These are phyloP conservation scores for Verticillium longisporum DNA, from an alignment of 2,329 filamentous ascomycete genomes.

Conservation along the genomic window DNA sequence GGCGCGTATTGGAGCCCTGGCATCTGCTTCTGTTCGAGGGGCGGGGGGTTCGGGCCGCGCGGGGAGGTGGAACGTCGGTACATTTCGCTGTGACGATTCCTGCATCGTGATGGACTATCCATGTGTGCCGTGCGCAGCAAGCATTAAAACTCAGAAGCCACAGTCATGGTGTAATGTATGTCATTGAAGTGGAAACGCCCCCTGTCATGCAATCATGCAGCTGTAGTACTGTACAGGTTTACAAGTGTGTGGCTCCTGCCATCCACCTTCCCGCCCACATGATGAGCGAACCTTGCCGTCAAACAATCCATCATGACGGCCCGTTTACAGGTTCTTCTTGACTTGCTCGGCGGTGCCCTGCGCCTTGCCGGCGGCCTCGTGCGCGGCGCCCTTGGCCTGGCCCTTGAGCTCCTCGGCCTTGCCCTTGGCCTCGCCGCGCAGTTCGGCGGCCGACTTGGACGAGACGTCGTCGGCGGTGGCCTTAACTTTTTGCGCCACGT, in stretches of 20 bases:
- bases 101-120: background rate
- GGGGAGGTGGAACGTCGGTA: constrained; percentile 35
- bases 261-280: background rate
- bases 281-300: background rate
- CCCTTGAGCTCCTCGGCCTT: constrained; percentile 30
- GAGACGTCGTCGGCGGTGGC: constrained; percentile 29
- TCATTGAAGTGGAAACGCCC: background rate
- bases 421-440: constrained; percentile 29
- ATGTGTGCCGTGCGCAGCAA: too few relatives aligned
- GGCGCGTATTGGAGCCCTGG: constrained; percentile 23
- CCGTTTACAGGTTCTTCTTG: constrained; percentile 22
- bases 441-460: constrained; percentile 27
- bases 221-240: constrained; percentile 5
- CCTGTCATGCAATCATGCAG: constrained; percentile 7
- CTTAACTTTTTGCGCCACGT: constrained; percentile 40
- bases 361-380: constrained; percentile 30
- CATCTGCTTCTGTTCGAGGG: constrained; percentile 22
- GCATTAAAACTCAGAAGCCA: too few relatives aligned
- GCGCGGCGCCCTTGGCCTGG: constrained; percentile 23
- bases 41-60: constrained; percentile 21
- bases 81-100: constrained; percentile 18
- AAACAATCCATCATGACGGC: too few relatives aligned
- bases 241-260: background rate
- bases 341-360: constrained; percentile 35
- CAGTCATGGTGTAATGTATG: background rate